phyloP scores from a whole-genome alignment of 2,329 filamentous ascomycete species.

The Fusarium humuli region DNA sequence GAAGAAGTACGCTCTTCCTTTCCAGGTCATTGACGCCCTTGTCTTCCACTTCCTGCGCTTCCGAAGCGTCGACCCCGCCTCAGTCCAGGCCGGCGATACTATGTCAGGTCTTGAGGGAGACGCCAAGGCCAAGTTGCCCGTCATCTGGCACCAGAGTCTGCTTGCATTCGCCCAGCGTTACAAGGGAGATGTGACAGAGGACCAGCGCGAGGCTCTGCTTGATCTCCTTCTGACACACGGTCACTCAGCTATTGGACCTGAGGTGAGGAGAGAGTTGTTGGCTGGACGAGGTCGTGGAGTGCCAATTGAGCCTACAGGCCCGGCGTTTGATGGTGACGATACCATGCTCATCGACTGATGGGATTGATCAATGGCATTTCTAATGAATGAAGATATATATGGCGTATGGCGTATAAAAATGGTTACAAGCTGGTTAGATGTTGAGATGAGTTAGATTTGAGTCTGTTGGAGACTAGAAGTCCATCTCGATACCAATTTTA shows the following conservation, averaged over 20 bases:
- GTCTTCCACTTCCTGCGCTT: conserved; percentile 98
- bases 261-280: conserved; percentile 88
- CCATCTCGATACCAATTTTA: conserved; percentile 45
- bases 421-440: conserved; percentile 39
- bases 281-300: conserved; percentile 89
- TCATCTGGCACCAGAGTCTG: conserved; percentile 96
- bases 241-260: conserved; percentile 88
- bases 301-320: conserved; percentile 66
- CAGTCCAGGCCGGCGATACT: conserved; percentile 63
- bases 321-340: conserved; percentile 80
- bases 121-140: conserved; percentile 76
- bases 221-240: conserved; percentile 87
- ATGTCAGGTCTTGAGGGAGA: conserved; percentile 65
- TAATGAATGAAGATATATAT: conserved; percentile 43
- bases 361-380: conserved; percentile 27
- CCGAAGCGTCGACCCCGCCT: conserved; percentile 73
- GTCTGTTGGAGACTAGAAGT: conserved; percentile 33
- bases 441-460: conserved; percentile 41
- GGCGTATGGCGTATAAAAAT: conserved; percentile 46
- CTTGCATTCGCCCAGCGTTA: conserved; percentile 94
- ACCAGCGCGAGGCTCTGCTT: conserved; percentile 89
- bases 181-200: conserved; percentile 94
- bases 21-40: conserved; percentile 91
- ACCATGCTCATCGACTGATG: conserved; percentile 81
- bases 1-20: conserved; percentile 96